These are phyloP conservation scores for Vitis hybrid DNA, from an alignment of 177 flowering plant species.

Conservation along the genomic window DNA sequence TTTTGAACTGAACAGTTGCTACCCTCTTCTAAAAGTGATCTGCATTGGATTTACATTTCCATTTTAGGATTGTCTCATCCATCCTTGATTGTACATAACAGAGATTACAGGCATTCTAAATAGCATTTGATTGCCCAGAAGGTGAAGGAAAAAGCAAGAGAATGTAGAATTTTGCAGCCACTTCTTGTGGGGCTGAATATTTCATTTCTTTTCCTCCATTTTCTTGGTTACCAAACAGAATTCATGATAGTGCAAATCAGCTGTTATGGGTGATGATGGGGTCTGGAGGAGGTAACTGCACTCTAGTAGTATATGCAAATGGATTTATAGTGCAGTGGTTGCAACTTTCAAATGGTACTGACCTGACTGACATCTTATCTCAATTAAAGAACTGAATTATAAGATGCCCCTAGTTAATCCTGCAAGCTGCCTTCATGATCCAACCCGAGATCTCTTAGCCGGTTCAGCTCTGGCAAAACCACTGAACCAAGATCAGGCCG, in stretches of 20 bases:
- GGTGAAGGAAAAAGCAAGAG: too few species aligned
- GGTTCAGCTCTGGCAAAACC: slow-evolving; percentile 52
- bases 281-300: too few species aligned
- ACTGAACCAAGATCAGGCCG: slow-evolving; percentile 52
- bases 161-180: too few species aligned
- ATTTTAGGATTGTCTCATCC: slow-evolving; percentile 21
- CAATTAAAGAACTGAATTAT: background rate
- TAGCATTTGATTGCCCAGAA: too few species aligned
- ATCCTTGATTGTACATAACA: slow-evolving; percentile 26
- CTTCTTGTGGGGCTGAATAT: too few species aligned
- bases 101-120: background rate
- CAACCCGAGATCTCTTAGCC: slow-evolving; percentile 35
- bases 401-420: background rate
- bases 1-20: slow-evolving; percentile 8
- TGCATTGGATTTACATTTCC: slow-evolving; percentile 25
- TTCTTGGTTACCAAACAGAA: too few species aligned
- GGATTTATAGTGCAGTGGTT: background rate
- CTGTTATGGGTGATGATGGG: too few species aligned
- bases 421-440: slow-evolving; percentile 3
- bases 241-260: too few species aligned
- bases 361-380: slow-evolving; percentile 1
- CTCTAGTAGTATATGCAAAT: background rate
- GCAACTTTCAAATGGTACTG: background rate
- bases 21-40: slow-evolving; percentile 15
- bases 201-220: too few species aligned